Evolutionary conservation across 179 eudicot species (phyloP), one percentile per base, ranked within the genome.

Genomic region (Camellia oleifera): DNA sequence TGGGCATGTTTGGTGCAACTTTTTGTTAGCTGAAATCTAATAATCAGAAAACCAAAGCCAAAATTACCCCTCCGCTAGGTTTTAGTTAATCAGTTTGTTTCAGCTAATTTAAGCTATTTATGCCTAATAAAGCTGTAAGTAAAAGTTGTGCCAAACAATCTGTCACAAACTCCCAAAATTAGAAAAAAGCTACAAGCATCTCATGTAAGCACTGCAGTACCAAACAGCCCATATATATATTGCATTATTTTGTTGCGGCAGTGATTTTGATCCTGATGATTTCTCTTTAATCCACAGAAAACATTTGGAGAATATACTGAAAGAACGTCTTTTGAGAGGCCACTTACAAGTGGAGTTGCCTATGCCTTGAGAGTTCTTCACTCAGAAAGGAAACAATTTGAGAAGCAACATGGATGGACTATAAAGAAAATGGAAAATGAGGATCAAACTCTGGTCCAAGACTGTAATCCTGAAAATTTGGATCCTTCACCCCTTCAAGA

Each of bases 261-360:
- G 1, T 70, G 61, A 42, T 75, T 66, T 77, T 78, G 66, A 79
- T 48, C 44, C 13, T 78, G 64, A 76, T 68, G 68, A 58, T 60
- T 76, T 42, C 40, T 72, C 58, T 65, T n/a, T 53, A 15, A 78
- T 61, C 14, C 74, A 60, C 86, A 95, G 98, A 93, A 82, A 92
- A 95, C 92, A 6, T 95, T 95, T 87, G 93, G 81, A 77, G 93
- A 93, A 69, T 95, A 95, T 78, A 95, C 98, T 12, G 95, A 89
- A 75, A 88, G 87, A 83, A 95, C 98, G 7, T 82, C 97, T 57
- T 95, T 95, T 82, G 98, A 95, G 84, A 93, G 98, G 86, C 98
- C 98, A 60, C 94, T 95, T 64, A 93, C 97, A 13, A 95, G 98
- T 77, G 98, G 98, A 23, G 97, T 95, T 81, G 92, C 98, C 23